These are phyloP conservation scores for Vitis vinifera DNA, from an alignment of 164 flowering plant species.

Conservation along the genomic window ASM3070453v1 NC_081816.1:2980001-2980500, in stretches of 20 bases:
- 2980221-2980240: neutral
- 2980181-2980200: neutral
- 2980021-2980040: neutral
- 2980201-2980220: neutral
- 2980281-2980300: neutral
- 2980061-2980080: neutral
- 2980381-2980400: neutral
- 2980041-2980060: neutral
- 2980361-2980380: neutral
- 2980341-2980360: too few relatives aligned
- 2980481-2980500: neutral
- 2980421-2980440: neutral
- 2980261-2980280: neutral
- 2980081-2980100: neutral
- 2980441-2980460: too few relatives aligned
- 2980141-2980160: neutral
- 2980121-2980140: neutral
- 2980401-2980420: neutral
- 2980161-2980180: neutral
- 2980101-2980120: neutral
- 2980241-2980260: neutral
- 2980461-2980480: neutral
- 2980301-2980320: neutral
- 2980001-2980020: neutral
- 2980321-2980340: neutral